phyloP scores from a whole-genome alignment of 129 eudicot genomes.

The Helianthus annuus region DNA sequence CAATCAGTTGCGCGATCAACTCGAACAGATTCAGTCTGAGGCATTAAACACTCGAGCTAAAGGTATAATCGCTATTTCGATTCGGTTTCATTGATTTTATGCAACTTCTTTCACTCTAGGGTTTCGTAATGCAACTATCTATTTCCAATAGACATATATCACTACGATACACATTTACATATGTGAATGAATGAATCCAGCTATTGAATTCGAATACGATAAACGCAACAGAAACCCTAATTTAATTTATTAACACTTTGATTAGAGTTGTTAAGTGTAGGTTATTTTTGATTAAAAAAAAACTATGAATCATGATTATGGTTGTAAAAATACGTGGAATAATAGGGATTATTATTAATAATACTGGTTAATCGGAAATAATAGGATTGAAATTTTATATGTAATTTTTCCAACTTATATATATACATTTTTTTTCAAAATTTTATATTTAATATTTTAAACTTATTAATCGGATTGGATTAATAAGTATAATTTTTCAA shows the following conservation, averaged over 20 bases:
- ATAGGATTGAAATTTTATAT: too few relatives aligned
- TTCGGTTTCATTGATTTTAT: not conserved
- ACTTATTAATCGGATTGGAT: too few relatives aligned
- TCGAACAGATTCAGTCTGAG: conserved; percentile 57
- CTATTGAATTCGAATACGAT: not conserved
- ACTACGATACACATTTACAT: not conserved
- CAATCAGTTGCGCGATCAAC: conserved; percentile 52
- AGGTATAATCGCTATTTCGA: conserved; percentile 33
- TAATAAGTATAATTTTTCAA: too few relatives aligned
- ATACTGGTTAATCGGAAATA: too few relatives aligned
- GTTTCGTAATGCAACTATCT: not conserved
- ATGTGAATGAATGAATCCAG: not conserved
- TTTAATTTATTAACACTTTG: not conserved
- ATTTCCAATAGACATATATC: not conserved
- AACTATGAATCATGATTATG: conserved; percentile 9
- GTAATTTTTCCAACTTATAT: too few relatives aligned
- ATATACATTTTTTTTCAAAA: too few relatives aligned
- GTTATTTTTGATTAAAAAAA: not conserved
- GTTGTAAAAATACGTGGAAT: conserved; percentile 5
- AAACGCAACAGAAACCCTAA: not conserved
- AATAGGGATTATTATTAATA: too few relatives aligned
- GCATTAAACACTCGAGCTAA: conserved; percentile 47
- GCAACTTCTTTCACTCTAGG: not conserved
- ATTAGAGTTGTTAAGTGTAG: not conserved
- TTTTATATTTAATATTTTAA: too few relatives aligned